Conservation (phyloP, 352 stramenopile genomes). For the Pseudoperonospora humuli region DNA sequence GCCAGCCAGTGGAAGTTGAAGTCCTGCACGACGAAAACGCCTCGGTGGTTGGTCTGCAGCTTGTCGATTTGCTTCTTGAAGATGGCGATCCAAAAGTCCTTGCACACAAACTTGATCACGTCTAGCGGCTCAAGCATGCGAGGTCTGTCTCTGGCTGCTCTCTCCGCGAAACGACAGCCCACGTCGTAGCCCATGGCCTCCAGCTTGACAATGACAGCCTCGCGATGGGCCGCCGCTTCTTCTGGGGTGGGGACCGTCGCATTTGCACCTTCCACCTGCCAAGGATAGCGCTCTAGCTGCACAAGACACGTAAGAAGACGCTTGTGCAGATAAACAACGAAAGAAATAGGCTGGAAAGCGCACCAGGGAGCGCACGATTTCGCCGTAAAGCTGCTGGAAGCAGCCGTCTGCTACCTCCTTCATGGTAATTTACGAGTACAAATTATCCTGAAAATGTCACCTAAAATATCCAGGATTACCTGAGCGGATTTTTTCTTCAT, state of each 20-base stretch:
- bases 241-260: constrained; percentile 19
- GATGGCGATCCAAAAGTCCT: constrained; percentile 96
- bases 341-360: not conserved
- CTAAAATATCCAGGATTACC: too few relatives aligned
- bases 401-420: constrained; percentile 82
- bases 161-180: constrained; percentile 76
- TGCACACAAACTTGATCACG: constrained; percentile 98
- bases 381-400: constrained; percentile 84
- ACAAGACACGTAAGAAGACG: not conserved
- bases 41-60: constrained; percentile 95
- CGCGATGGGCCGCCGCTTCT: constrained; percentile 34
- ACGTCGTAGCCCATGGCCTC: constrained; percentile 85
- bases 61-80: constrained; percentile 99
- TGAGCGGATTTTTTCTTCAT: too few relatives aligned
- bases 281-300: constrained; percentile 63
- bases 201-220: constrained; percentile 74
- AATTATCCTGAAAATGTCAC: too few relatives aligned
- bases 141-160: constrained; percentile 57
- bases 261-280: constrained; percentile 20
- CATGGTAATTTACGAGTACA: constrained; percentile 39
- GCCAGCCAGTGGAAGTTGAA: constrained; percentile 90
- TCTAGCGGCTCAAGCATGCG: constrained; percentile 88
- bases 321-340: not conserved
- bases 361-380: constrained; percentile 83
- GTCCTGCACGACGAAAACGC: constrained; percentile 94